Evolutionary conservation across 495 filamentous ascomycete species (phyloP).

Genomic region (Aspergillus ellipticus): DNA sequence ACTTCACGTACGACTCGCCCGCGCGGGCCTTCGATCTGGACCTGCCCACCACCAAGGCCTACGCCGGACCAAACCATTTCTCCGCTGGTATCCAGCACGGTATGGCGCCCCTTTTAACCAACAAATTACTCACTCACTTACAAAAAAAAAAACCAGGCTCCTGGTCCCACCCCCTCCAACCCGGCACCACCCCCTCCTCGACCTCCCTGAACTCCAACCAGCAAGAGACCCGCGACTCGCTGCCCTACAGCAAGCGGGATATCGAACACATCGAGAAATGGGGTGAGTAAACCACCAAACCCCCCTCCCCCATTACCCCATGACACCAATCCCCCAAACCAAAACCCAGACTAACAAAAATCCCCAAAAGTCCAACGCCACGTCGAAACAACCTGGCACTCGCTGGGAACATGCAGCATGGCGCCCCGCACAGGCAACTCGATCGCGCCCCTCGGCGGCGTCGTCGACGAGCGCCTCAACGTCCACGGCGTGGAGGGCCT

Average conservation of each 20-base stretch:
- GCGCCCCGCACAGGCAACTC: slow-evolving; percentile 73
- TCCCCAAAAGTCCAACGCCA: slow-evolving; percentile 52
- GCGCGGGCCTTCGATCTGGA: slow-evolving; percentile 71
- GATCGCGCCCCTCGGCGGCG: slow-evolving; percentile 71
- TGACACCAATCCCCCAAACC: neutral
- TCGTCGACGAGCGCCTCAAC: slow-evolving; percentile 75
- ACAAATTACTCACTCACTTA: no score
- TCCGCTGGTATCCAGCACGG: slow-evolving; percentile 66
- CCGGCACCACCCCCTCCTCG: slow-evolving; percentile 44
- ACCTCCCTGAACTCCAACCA: slow-evolving; percentile 49
- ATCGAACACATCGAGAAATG: slow-evolving; percentile 71
- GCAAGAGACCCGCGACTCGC: slow-evolving; percentile 54
- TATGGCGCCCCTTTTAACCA: slow-evolving; percentile 1
- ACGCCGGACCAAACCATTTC: slow-evolving; percentile 69
- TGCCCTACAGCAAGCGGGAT: slow-evolving; percentile 66
- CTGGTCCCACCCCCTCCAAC: slow-evolving; percentile 40
- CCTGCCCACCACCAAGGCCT: slow-evolving; percentile 67
- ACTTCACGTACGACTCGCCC: slow-evolving; percentile 62
- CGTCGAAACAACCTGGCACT: slow-evolving; percentile 79
- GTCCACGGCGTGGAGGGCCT: slow-evolving; percentile 77
- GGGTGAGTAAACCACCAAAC: slow-evolving; percentile 43
- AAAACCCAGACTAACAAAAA: neutral
- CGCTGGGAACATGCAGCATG: slow-evolving; percentile 71
- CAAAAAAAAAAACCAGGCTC: slow-evolving; percentile 23
- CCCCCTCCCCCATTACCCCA: neutral